phyloP scores from a whole-genome alignment of 2,329 filamentous ascomycete genomes.

The Fusarium nanum region DNA sequence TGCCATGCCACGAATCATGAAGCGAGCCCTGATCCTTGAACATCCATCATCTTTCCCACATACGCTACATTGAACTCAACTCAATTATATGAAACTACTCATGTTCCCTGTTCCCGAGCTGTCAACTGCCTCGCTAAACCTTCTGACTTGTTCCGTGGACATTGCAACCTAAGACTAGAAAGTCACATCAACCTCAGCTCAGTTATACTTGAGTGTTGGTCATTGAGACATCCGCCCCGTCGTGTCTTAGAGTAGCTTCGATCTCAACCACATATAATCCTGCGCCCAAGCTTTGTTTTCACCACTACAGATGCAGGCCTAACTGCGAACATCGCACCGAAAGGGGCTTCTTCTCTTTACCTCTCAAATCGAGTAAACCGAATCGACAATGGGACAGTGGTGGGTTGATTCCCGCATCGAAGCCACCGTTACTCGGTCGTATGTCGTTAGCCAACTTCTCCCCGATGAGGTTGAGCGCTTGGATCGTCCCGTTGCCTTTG shows the following conservation, averaged over 20 bases:
- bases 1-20: slow-evolving; percentile 44
- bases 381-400: slow-evolving; percentile 63
- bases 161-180: slow-evolving; percentile 14
- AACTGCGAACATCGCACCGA: slow-evolving; percentile 16
- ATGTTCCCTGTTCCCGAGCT: slow-evolving; percentile 32
- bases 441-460: slow-evolving; percentile 72
- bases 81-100: slow-evolving; percentile 43
- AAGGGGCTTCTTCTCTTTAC: slow-evolving; percentile 30
- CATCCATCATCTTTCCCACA: slow-evolving; percentile 25
- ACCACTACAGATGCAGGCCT: slow-evolving; percentile 39
- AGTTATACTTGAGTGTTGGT: background rate
- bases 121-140: slow-evolving; percentile 21
- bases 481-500: slow-evolving; percentile 72
- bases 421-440: slow-evolving; percentile 74
- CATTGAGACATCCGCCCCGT: slow-evolving; percentile 7
- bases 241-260: slow-evolving; percentile 17
- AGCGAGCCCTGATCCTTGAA: slow-evolving; percentile 36
- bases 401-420: slow-evolving; percentile 79
- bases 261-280: slow-evolving; percentile 11
- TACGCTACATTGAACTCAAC: slow-evolving; percentile 21
- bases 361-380: slow-evolving; percentile 13
- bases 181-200: background rate
- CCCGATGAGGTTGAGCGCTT: slow-evolving; percentile 72
- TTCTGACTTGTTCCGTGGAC: slow-evolving; percentile 12
- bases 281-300: slow-evolving; percentile 12